A percentile compares a stretch with the other conserved stretches of the same genome.
These are phyloP conservation scores for Cucurbita moschata DNA, from an alignment of 306 rosid species.

Conservation along the genomic window DNA sequence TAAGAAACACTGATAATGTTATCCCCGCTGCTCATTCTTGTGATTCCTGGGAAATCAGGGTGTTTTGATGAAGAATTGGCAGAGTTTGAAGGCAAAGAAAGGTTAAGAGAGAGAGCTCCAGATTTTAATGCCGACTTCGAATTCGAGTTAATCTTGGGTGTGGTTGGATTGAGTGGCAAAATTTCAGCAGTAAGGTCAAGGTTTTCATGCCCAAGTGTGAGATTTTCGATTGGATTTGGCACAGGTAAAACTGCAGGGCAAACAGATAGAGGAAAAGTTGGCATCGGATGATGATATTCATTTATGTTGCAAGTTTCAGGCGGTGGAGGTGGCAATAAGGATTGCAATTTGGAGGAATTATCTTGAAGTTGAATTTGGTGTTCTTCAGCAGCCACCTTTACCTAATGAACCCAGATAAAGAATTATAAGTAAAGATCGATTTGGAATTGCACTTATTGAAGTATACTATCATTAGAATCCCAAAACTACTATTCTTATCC, in stretches of 20 bases:
- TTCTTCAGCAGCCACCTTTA: conserved; percentile 55
- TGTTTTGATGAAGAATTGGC: conserved; percentile 39
- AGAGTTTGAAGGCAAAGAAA: conserved; percentile 46
- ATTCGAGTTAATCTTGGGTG: conserved; percentile 23
- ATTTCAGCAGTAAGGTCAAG: conserved; percentile 16
- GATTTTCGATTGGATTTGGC: conserved; percentile 39
- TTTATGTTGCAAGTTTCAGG: conserved; percentile 31
- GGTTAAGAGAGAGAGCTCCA: conserved; percentile 51
- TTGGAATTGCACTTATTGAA: background rate
- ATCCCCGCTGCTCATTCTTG: conserved; percentile 56
- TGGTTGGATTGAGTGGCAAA: conserved; percentile 18
- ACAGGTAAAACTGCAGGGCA: conserved; percentile 23
- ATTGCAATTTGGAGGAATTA: conserved; percentile 26
- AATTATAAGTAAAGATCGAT: background rate
- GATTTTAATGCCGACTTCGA: conserved; percentile 28
- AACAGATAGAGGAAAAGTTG: conserved; percentile 29
- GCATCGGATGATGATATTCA: conserved; percentile 35
- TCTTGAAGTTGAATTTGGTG: conserved; percentile 50
- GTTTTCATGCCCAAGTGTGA: conserved; percentile 31
- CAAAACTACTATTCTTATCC: background rate
- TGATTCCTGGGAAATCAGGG: conserved; percentile 37
- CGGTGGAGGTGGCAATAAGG: conserved; percentile 21
- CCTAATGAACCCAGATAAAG: conserved; percentile 28
- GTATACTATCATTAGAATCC: background rate
- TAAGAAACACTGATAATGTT: conserved; percentile 66